phyloP scores from a whole-genome alignment of 2,329 filamentous ascomycete genomes.

The Colletotrichum endophyticum region DNA sequence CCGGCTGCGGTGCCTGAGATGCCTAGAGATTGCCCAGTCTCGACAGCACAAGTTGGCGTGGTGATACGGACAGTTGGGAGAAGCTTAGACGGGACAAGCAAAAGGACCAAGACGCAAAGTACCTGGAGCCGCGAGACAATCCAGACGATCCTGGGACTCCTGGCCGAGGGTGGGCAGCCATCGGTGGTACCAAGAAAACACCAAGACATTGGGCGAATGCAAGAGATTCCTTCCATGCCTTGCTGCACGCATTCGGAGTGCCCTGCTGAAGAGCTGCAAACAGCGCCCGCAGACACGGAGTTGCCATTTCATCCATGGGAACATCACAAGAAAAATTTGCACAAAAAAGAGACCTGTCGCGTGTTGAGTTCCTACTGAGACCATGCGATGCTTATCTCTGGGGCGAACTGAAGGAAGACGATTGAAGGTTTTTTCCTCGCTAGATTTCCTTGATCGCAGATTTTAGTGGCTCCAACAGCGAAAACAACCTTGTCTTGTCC shows the following conservation, averaged over 20 bases:
- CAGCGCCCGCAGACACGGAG: background rate
- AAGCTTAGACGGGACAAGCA: constrained; percentile 20
- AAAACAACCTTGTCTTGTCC: background rate
- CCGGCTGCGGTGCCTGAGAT: background rate
- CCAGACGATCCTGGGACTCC: background rate
- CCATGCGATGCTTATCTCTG: constrained; percentile 5
- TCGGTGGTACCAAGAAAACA: constrained; percentile 20
- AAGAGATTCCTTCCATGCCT: background rate
- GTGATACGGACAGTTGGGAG: background rate
- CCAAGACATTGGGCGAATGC: constrained; percentile 10
- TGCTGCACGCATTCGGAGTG: background rate
- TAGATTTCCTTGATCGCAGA: background rate
- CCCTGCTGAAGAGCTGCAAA: background rate
- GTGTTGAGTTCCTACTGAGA: background rate
- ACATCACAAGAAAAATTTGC: background rate
- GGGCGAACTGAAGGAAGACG: background rate
- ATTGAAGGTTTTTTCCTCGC: background rate
- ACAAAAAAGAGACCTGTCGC: background rate
- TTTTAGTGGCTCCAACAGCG: background rate
- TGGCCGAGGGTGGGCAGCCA: background rate
- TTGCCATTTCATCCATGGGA: background rate
- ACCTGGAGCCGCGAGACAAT: background rate
- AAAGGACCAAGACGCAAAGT: background rate
- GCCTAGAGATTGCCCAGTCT: constrained; percentile 11
- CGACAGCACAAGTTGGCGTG: background rate